phyloP scores from a whole-genome alignment of 2,329 filamentous ascomycete genomes.

The Ascochyta rabiei region DNA sequence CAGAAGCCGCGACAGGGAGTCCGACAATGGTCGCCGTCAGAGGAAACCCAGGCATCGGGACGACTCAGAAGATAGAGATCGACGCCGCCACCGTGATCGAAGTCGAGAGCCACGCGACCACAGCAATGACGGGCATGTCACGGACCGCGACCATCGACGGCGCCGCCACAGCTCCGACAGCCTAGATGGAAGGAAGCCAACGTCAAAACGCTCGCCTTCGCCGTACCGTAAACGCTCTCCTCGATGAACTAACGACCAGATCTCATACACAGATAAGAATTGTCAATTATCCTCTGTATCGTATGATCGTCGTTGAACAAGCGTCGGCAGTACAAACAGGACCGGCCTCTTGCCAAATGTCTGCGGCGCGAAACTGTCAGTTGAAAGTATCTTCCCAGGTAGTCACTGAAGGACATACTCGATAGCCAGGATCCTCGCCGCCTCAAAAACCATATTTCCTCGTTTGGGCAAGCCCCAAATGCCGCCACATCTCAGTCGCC shows the following conservation, averaged over 20 bases:
- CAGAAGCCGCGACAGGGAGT: slow-evolving; percentile 21
- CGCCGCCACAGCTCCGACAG: slow-evolving; percentile 23
- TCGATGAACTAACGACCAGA: background rate
- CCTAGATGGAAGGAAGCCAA: slow-evolving; percentile 15
- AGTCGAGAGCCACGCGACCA: slow-evolving; percentile 22
- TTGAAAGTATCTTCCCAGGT: background rate
- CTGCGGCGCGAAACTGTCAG: background rate
- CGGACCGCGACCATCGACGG: slow-evolving; percentile 5
- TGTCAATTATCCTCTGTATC: background rate
- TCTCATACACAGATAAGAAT: background rate
- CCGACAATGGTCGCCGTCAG: slow-evolving; percentile 18
- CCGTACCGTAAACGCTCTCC: slow-evolving; percentile 2
- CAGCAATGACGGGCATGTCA: slow-evolving; percentile 13
- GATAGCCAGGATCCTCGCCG: background rate
- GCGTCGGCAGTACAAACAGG: background rate
- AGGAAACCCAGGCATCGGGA: slow-evolving; percentile 15
- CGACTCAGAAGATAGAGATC: slow-evolving; percentile 18
- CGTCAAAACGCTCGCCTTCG: slow-evolving; percentile 9
- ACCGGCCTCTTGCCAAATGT: background rate
- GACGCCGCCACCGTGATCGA: slow-evolving; percentile 19
- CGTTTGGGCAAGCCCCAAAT: background rate
- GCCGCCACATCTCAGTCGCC: background rate
- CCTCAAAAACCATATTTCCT: background rate
- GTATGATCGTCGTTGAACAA: background rate
- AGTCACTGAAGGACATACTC: background rate